These are phyloP conservation scores for Alnus rubra DNA, from an alignment of 306 rosid species.

Conservation along the genomic window DNA sequence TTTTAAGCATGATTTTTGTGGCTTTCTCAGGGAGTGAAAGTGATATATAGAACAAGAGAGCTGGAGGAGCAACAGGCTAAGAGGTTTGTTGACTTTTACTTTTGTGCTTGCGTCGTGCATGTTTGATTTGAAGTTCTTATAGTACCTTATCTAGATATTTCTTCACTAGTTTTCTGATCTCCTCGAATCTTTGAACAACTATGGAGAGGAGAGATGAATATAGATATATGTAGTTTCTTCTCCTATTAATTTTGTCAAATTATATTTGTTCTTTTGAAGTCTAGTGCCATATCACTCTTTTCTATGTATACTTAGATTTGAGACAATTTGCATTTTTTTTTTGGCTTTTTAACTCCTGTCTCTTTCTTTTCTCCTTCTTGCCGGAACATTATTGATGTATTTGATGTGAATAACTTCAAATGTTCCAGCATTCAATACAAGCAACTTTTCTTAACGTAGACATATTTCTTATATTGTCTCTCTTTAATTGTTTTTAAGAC, in stretches of 20 bases:
- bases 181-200: not conserved
- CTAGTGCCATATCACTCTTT: not conserved
- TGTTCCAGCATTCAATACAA: not conserved
- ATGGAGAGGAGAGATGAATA: not conserved
- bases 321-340: not conserved
- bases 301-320: not conserved
- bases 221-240: not conserved
- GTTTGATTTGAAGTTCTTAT: conserved; percentile 11
- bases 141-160: conserved; percentile 12
- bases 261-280: not conserved
- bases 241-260: not conserved
- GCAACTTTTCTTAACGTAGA: not conserved
- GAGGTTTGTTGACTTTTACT: conserved; percentile 55
- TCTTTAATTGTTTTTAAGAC: conserved; percentile 15
- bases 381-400: not conserved
- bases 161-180: not conserved
- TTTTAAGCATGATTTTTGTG: conserved; percentile 10
- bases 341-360: not conserved
- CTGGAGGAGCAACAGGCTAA: conserved; percentile 92
- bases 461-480: not conserved
- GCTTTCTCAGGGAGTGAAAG: conserved; percentile 80
- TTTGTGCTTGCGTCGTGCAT: conserved; percentile 2
- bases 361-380: not conserved
- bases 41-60: conserved; percentile 85
- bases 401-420: not conserved